phyloP scores from a whole-genome alignment of 371 early-diverging fungal genomes.

The Chytridium lagenaria region DNA sequence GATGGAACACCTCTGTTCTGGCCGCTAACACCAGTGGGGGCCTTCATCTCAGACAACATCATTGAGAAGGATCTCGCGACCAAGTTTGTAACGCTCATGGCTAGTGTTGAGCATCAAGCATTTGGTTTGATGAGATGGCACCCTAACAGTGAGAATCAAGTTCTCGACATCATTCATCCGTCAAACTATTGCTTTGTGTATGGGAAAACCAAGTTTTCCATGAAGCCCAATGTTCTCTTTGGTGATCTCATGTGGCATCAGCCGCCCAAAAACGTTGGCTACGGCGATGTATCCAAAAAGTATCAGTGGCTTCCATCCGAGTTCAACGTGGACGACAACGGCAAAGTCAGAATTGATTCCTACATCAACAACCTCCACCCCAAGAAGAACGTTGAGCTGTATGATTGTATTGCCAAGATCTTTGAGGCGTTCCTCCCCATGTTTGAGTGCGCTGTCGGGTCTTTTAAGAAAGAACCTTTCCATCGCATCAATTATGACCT shows the following conservation, averaged over 20 bases:
- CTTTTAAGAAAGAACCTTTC: too few species aligned
- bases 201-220: constrained; percentile 50
- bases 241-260: neutral
- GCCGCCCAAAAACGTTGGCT: neutral
- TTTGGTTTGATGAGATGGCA: neutral
- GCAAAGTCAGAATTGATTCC: constrained; percentile 25
- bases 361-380: constrained; percentile 53
- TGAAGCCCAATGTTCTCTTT: neutral
- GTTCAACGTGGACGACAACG: constrained; percentile 28
- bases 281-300: constrained; percentile 14
- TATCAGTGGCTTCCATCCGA: constrained; percentile 47
- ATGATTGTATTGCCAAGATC: constrained; percentile 18
- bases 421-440: constrained; percentile 37
- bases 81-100: neutral
- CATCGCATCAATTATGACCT: too few species aligned
- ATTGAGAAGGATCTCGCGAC: constrained; percentile 5
- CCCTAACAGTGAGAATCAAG: neutral
- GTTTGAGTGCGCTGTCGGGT: constrained; percentile 36
- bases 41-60: constrained; percentile 43
- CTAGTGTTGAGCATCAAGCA: neutral
- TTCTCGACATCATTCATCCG: neutral
- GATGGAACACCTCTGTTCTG: neutral
- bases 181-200: neutral
- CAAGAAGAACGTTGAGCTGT: constrained; percentile 6
- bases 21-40: constrained; percentile 34